phyloP scores from a whole-genome alignment of 176 grass and related monocot species.

The Oryza meyeriana region DNA sequence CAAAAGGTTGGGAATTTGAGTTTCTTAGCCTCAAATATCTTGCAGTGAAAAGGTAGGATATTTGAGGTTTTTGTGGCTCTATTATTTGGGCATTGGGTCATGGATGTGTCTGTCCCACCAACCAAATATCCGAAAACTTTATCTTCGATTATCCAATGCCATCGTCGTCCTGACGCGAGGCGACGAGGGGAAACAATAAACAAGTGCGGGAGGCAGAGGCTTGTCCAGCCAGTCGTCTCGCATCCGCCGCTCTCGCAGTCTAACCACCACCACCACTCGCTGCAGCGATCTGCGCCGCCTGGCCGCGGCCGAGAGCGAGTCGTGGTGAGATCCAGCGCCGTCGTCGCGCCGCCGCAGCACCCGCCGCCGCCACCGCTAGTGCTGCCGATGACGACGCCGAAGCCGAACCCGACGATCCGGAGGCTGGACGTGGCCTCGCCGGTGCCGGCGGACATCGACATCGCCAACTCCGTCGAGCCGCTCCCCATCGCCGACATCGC shows the following conservation, averaged over 20 bases:
- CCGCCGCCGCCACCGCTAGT: slow-evolving; percentile 5
- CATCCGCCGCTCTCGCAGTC: slow-evolving; percentile 7
- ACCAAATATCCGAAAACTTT: slow-evolving; percentile 26
- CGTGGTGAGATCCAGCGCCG: slow-evolving; percentile 42
- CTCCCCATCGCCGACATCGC: slow-evolving; percentile 75
- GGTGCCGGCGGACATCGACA: slow-evolving; percentile 92
- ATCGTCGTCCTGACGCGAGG: slow-evolving; percentile 25
- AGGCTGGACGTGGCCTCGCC: slow-evolving; percentile 75
- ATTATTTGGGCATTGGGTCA: slow-evolving; percentile 27
- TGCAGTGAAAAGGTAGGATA: not conserved
- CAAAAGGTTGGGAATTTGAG: not conserved
- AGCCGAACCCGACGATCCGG: slow-evolving; percentile 57
- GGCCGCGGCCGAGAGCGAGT: not conserved
- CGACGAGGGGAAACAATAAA: slow-evolving; percentile 25
- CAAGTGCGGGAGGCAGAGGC: slow-evolving; percentile 25
- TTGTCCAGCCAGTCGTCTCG: not conserved
- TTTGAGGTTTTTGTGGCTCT: slow-evolving; percentile 4
- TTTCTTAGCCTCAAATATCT: not conserved
- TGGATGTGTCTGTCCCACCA: slow-evolving; percentile 59
- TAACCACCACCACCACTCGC: slow-evolving; percentile 12
- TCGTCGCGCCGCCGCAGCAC: slow-evolving; percentile 4
- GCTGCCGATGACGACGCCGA: slow-evolving; percentile 27
- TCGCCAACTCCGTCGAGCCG: slow-evolving; percentile 89
- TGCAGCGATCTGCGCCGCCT: not conserved
- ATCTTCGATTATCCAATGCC: slow-evolving; percentile 36